These are phyloP conservation scores for Polyporus arcularius DNA, from an alignment of 768 basidiomycete genomes.

Conservation along the genomic window DNA sequence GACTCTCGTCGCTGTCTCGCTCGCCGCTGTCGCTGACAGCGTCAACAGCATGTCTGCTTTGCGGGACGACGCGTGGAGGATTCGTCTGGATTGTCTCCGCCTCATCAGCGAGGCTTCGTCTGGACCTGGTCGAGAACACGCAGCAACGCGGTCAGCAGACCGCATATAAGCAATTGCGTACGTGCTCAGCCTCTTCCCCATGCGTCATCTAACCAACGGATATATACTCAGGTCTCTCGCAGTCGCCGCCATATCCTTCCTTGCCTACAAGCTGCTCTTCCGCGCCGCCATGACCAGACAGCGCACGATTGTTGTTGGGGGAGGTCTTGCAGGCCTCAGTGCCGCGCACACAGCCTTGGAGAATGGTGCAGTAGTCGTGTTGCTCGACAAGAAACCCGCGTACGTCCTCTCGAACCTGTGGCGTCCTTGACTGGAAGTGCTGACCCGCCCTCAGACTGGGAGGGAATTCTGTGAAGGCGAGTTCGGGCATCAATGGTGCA, in stretches of 20 bases:
- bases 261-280: background rate
- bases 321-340: slow-evolving; percentile 92
- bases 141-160: no score
- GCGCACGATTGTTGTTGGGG: slow-evolving; percentile 80
- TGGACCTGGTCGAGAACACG: no score
- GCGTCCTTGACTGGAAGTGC: background rate
- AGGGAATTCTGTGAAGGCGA: slow-evolving; percentile 96
- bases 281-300: background rate
- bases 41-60: no score
- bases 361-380: slow-evolving; percentile 88
- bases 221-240: background rate
- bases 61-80: no score
- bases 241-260: background rate
- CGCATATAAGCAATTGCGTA: no score
- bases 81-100: no score
- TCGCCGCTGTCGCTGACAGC: no score
- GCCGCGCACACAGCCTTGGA: slow-evolving; percentile 97
- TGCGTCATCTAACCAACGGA: background rate
- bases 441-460: slow-evolving; percentile 43
- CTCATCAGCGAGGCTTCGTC: no score
- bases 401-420: slow-evolving; percentile 32
- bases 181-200: background rate
- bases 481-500: slow-evolving; percentile 96
- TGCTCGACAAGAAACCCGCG: slow-evolving; percentile 91
- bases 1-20: no score